These are phyloP conservation scores for Phytophthora cactorum DNA, from an alignment of 352 stramenopile species.

Conservation along the genomic window DNA sequence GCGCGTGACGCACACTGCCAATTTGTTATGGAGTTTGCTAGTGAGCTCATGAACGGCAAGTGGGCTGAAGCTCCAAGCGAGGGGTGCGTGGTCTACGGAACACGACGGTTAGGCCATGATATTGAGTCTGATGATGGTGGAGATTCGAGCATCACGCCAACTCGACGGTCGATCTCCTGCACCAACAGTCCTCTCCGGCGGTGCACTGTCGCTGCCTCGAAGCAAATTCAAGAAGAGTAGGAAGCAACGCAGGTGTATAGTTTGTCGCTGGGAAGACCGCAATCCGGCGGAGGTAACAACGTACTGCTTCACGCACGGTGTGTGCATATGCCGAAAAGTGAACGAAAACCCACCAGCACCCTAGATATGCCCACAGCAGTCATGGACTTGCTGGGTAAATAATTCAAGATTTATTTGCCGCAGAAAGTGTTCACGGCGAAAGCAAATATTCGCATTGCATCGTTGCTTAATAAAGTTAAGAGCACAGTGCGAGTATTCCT, in stretches of 20 bases:
- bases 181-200: background rate
- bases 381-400: background rate
- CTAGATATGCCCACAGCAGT: background rate
- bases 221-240: background rate
- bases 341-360: background rate
- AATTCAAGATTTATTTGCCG: background rate
- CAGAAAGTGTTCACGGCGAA: background rate
- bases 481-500: background rate
- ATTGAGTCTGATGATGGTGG: too few relatives aligned
- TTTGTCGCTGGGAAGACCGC: background rate
- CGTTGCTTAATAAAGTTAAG: background rate
- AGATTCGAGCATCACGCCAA: too few relatives aligned
- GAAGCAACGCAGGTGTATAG: background rate
- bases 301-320: background rate
- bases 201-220: background rate
- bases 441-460: background rate
- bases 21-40: too few relatives aligned
- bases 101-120: too few relatives aligned
- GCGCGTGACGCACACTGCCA: too few relatives aligned
- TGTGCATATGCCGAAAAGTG: background rate
- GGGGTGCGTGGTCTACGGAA: too few relatives aligned
- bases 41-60: too few relatives aligned
- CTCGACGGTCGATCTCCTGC: too few relatives aligned
- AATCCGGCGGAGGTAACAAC: background rate
- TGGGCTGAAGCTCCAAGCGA: too few relatives aligned